phyloP scores from a whole-genome alignment of 179 eudicot genomes.

The Patellifolia procumbens region DNA sequence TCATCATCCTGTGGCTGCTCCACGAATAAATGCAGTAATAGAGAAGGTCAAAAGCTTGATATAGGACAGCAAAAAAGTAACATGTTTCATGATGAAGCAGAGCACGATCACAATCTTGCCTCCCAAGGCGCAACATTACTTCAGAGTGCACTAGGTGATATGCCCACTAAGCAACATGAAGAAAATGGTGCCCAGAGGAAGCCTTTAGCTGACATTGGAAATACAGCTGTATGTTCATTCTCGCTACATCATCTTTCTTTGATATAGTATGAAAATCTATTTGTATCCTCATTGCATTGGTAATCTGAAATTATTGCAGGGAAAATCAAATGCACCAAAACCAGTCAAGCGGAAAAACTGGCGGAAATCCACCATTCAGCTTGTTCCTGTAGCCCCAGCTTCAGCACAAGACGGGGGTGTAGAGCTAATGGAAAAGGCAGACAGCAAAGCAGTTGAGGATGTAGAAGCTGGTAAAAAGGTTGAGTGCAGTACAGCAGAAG shows the following conservation, averaged over 20 bases:
- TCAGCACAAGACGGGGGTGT: slow-evolving; percentile 12
- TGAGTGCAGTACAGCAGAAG: slow-evolving; percentile 38
- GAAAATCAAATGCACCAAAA: slow-evolving; percentile 62
- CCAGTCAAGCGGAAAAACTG: slow-evolving; percentile 71
- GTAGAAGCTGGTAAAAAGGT: slow-evolving; percentile 35
- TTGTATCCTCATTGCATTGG: neutral
- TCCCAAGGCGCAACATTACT: slow-evolving; percentile 81
- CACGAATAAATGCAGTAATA: slow-evolving; percentile 63
- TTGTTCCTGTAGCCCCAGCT: slow-evolving; percentile 63
- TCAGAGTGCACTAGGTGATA: slow-evolving; percentile 64
- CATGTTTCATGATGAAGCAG: slow-evolving; percentile 31
- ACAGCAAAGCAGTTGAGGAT: slow-evolving; percentile 29
- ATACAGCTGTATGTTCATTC: slow-evolving; percentile 49
- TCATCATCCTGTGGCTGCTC: slow-evolving; percentile 58
- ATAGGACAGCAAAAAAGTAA: slow-evolving; percentile 24
- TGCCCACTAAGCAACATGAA: slow-evolving; percentile 39
- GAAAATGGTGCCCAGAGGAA: slow-evolving; percentile 51
- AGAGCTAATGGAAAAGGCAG: neutral
- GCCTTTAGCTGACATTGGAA: slow-evolving; percentile 90
- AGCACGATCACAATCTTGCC: slow-evolving; percentile 48
- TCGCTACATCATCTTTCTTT: neutral
- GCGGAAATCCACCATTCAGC: slow-evolving; percentile 74
- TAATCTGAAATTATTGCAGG: slow-evolving; percentile 39
- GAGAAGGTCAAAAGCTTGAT: slow-evolving; percentile 32
- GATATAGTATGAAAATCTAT: no score